phyloP scores from a whole-genome alignment of 805 yeast species.

The Suhomyces xylopsoci region DNA sequence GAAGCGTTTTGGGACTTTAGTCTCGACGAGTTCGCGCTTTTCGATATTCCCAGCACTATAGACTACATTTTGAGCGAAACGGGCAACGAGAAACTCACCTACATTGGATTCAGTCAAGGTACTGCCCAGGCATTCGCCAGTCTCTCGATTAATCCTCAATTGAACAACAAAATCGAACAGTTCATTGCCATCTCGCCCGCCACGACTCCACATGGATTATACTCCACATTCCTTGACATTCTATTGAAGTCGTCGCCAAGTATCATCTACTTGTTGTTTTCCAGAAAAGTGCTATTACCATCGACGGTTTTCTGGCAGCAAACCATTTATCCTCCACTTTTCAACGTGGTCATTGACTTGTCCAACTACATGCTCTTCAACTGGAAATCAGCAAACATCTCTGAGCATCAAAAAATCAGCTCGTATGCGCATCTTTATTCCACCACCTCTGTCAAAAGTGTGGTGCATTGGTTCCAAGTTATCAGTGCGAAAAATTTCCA shows the following conservation, averaged over 20 bases:
- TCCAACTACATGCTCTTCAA: constrained; percentile 68
- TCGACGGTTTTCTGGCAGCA: constrained; percentile 78
- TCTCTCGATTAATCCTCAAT: constrained; percentile 58
- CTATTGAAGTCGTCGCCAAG: constrained; percentile 75
- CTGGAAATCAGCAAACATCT: constrained; percentile 76
- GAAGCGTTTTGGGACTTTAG: constrained; percentile 83
- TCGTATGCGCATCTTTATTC: constrained; percentile 86
- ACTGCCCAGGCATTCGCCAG: constrained; percentile 91
- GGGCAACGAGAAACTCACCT: constrained; percentile 43
- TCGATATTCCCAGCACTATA: constrained; percentile 83
- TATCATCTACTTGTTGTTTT: constrained; percentile 67
- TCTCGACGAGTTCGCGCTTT: constrained; percentile 86
- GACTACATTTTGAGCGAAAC: constrained; percentile 64
- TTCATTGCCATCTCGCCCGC: constrained; percentile 93
- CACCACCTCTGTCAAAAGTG: constrained; percentile 62
- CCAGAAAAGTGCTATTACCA: constrained; percentile 69
- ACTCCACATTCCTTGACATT: constrained; percentile 71
- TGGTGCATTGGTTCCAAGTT: constrained; percentile 45
- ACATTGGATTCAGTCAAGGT: constrained; percentile 92
- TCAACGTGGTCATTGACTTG: constrained; percentile 65
- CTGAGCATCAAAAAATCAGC: constrained; percentile 68
- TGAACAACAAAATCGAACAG: constrained; percentile 52
- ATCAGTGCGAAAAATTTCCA: constrained; percentile 75
- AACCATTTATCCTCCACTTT: constrained; percentile 73
- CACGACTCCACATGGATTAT: constrained; percentile 83